Conservation (phyloP, 2,329 filamentous ascomycete species). For the Aureobasidium sp. region DNA sequence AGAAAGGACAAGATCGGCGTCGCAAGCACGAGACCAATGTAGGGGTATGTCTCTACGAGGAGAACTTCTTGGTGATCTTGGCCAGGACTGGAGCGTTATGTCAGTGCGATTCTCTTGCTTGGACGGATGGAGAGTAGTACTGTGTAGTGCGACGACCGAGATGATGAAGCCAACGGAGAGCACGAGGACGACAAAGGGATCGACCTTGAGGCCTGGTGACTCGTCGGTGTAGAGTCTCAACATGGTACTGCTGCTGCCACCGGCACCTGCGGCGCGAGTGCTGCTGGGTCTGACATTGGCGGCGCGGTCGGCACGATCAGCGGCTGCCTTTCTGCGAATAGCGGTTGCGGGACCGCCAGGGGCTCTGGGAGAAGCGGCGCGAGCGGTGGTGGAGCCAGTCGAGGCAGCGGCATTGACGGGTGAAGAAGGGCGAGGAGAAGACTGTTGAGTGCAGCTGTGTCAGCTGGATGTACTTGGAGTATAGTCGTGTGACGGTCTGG, state of each 20-base stretch:
- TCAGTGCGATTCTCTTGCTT: neutral
- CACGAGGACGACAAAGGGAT: slow-evolving; percentile 94
- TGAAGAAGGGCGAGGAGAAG: slow-evolving; percentile 30
- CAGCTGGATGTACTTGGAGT: neutral
- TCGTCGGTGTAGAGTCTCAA: slow-evolving; percentile 98
- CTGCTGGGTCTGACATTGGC: slow-evolving; percentile 89
- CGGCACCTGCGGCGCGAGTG: slow-evolving; percentile 87
- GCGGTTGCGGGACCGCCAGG: slow-evolving; percentile 92
- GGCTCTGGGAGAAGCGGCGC: slow-evolving; percentile 78
- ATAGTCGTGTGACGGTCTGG: neutral
- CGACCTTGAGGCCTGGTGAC: slow-evolving; percentile 93
- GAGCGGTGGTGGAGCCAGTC: slow-evolving; percentile 63
- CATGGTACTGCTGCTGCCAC: slow-evolving; percentile 97
- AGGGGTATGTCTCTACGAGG: slow-evolving; percentile 35
- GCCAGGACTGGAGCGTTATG: slow-evolving; percentile 64
- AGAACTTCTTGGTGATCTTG: slow-evolving; percentile 87
- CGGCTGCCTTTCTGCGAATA: slow-evolving; percentile 89
- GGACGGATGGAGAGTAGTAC: slow-evolving; percentile 51
- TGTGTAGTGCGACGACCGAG: slow-evolving; percentile 93
- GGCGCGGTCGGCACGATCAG: slow-evolving; percentile 94
- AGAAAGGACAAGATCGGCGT: neutral
- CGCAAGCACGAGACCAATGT: slow-evolving; percentile 6
- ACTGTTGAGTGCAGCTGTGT: slow-evolving; percentile 21
- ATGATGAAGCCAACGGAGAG: slow-evolving; percentile 98
- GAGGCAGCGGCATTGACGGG: slow-evolving; percentile 43